Percentiles rank a stretch among this genome's conserved stretches.
Conservation (phyloP, 768 basidiomycete species). For the Phylloporus arenicola region DNA sequence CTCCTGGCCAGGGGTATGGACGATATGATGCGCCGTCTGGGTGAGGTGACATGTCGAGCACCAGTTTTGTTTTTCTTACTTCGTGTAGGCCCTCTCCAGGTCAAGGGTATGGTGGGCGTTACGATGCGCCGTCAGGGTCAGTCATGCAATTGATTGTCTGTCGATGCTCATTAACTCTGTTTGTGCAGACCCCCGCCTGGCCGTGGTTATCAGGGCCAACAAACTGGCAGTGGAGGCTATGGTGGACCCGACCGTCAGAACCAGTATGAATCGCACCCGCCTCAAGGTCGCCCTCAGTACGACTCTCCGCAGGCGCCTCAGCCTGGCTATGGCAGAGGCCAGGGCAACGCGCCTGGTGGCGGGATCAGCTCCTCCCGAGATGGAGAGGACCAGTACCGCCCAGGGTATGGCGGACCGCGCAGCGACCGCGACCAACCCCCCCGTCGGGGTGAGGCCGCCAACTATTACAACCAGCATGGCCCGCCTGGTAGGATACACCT, state of each 20-base stretch:
- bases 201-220: conserved; percentile 4
- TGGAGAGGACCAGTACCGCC: conserved; percentile 5
- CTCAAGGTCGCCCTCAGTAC: conserved; percentile 9
- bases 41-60: conserved; percentile 1
- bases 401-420: conserved; percentile 4
- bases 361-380: neutral
- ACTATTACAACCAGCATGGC: conserved; percentile 15
- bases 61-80: neutral
- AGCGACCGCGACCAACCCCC: conserved; percentile 2
- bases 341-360: neutral
- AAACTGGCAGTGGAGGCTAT: conserved; percentile 6
- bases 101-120: conserved; percentile 1
- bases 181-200: conserved; percentile 8
- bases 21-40: conserved; percentile 7
- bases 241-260: conserved; percentile 3
- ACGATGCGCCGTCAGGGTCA: conserved; percentile 13
- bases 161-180: neutral
- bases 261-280: conserved; percentile 9
- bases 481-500: conserved; percentile 2
- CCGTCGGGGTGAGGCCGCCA: conserved; percentile 14
- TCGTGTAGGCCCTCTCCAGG: conserved; percentile 8
- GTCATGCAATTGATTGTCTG: neutral
- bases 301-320: neutral
- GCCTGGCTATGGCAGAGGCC: neutral
- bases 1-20: neutral